Percentiles rank a stretch among this genome's conserved stretches.
phyloP scores from a whole-genome alignment of 768 basidiomycete species.

The Rubroboletus satanas region DNA sequence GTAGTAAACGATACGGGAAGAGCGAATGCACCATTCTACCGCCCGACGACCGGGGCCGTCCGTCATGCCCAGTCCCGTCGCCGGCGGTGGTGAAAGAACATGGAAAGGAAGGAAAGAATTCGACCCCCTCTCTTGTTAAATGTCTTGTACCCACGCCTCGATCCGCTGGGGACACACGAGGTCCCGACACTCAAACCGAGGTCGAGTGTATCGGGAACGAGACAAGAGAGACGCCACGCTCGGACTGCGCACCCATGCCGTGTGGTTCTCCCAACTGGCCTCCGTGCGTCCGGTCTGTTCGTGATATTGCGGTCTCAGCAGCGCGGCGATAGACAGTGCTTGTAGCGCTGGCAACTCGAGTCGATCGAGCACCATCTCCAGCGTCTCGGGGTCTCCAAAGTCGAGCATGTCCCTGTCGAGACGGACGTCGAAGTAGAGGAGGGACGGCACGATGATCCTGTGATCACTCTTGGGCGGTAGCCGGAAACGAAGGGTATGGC shows the following conservation, averaged over 20 bases:
- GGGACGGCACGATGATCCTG: constrained; percentile 1
- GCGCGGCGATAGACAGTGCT: constrained; percentile 11
- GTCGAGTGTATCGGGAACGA: constrained; percentile 6
- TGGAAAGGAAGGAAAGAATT: neutral
- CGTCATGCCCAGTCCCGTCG: neutral
- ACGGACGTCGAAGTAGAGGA: constrained; percentile 14
- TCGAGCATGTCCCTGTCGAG: constrained; percentile 22
- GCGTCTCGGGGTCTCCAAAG: constrained; percentile 15
- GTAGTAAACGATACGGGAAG: neutral
- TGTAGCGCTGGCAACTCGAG: constrained; percentile 21
- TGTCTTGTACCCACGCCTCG: neutral
- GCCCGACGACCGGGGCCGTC: too few species aligned
- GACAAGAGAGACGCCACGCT: constrained; percentile 13
- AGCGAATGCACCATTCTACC: neutral
- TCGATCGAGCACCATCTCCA: constrained; percentile 19
- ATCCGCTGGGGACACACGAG: neutral
- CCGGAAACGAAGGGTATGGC: constrained; percentile 10
- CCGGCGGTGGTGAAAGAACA: neutral
- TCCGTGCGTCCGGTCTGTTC: neutral
- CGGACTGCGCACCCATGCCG: constrained; percentile 13
- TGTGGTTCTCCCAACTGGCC: constrained; percentile 2
- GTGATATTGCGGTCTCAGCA: neutral
- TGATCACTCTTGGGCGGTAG: neutral
- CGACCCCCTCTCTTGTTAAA: neutral
- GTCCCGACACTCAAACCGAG: constrained; percentile 9